Conservation (phyloP, 2,329 filamentous ascomycete genomes). For the Plectosphaerella plurivora region DNA sequence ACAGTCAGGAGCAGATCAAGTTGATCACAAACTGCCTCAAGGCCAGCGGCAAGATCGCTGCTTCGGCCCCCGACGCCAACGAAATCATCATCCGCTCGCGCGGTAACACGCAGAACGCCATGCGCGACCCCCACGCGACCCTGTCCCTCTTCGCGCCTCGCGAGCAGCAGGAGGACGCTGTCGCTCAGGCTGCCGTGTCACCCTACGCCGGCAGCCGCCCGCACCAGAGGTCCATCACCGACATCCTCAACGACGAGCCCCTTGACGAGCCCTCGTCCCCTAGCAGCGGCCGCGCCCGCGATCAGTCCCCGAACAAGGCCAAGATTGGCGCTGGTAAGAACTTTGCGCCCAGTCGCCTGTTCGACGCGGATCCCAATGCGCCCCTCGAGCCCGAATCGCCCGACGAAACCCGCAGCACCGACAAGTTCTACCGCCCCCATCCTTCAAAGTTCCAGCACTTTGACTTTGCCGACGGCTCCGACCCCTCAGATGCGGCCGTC, state of each 20-base stretch:
- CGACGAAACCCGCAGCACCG: conserved; percentile 32
- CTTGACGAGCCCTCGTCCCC: conserved; percentile 28
- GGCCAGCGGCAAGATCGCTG: conserved; percentile 32
- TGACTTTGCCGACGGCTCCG: conserved; percentile 66
- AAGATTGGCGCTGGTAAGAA: conserved; percentile 57
- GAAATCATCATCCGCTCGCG: conserved; percentile 40
- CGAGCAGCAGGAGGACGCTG: conserved; percentile 43
- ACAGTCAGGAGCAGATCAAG: conserved; percentile 77
- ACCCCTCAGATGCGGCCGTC: conserved; percentile 42
- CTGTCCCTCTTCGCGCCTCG: conserved; percentile 71
- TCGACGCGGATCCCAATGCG: conserved; percentile 46
- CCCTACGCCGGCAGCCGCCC: conserved; percentile 58
- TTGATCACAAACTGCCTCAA: conserved; percentile 64
- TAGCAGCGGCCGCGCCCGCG: conserved; percentile 42
- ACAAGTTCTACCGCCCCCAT: conserved; percentile 57
- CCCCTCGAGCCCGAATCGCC: conserved; percentile 36
- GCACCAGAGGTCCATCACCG: conserved; percentile 64
- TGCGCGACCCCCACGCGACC: conserved; percentile 64
- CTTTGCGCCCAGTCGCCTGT: conserved; percentile 59
- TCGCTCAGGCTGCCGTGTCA: conserved; percentile 39
- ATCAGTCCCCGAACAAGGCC: conserved; percentile 44
- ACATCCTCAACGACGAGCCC: conserved; percentile 61
- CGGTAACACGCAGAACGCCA: conserved; percentile 47
- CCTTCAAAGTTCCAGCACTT: conserved; percentile 83
- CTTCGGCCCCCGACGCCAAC: conserved; percentile 25